A percentile compares a stretch with the other conserved stretches of the same genome.
phyloP scores from a whole-genome alignment of 257 asterid genomes.

The Schizonepeta tenuifolia region DNA sequence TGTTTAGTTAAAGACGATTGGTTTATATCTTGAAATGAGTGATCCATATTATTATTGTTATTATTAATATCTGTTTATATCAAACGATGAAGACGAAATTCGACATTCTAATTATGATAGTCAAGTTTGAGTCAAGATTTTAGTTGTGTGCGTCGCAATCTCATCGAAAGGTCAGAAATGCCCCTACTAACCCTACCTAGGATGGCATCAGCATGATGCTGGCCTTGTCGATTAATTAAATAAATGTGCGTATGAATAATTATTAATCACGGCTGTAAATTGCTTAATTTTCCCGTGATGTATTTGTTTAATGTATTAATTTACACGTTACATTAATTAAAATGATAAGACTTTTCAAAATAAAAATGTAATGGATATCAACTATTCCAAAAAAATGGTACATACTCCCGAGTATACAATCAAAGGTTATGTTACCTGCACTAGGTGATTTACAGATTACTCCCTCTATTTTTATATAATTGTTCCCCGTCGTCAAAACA shows the following conservation, averaged over 20 bases:
- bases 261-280: neutral
- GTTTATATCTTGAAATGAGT: slow-evolving; percentile 16
- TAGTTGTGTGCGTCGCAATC: neutral
- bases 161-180: slow-evolving; percentile 9
- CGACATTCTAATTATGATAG: slow-evolving; percentile 5
- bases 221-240: neutral
- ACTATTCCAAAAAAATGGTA: neutral
- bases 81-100: neutral
- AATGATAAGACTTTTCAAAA: neutral
- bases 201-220: slow-evolving; percentile 30
- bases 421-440: too few relatives aligned
- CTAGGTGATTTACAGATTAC: too few relatives aligned
- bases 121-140: slow-evolving; percentile 16
- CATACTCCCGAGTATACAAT: too few relatives aligned
- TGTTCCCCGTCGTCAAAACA: too few relatives aligned
- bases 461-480: too few relatives aligned
- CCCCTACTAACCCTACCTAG: slow-evolving; percentile 10
- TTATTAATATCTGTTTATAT: neutral
- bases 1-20: slow-evolving; percentile 12
- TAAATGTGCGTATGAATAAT: neutral
- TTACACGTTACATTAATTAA: neutral
- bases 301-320: neutral
- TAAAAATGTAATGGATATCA: neutral
- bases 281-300: neutral
- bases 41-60: neutral